These are phyloP conservation scores for Coemansia sp. DNA, from an alignment of 192 early-diverging fungal genomes.

Conservation along the genomic window DNA sequence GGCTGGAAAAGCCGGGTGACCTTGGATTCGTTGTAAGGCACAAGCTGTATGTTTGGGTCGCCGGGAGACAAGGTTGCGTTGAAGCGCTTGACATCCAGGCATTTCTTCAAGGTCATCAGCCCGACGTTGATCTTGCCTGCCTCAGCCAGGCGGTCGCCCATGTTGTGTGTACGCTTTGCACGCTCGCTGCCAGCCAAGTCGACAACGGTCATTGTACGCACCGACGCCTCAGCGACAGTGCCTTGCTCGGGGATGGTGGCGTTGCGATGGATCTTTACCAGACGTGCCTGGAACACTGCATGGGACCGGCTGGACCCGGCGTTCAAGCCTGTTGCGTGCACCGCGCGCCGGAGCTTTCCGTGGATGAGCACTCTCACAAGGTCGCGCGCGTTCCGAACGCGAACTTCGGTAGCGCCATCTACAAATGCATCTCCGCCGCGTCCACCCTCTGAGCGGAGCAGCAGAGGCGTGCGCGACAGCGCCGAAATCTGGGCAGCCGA, in stretches of 20 bases:
- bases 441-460: slow-evolving; percentile 37
- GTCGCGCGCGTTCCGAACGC: slow-evolving; percentile 55
- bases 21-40: slow-evolving; percentile 66
- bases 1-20: slow-evolving; percentile 66
- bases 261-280: slow-evolving; percentile 56
- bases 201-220: slow-evolving; percentile 56
- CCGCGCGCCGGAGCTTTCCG: slow-evolving; percentile 57
- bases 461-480: slow-evolving; percentile 18
- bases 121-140: slow-evolving; percentile 67
- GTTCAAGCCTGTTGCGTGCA: slow-evolving; percentile 58
- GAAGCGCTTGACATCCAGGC: slow-evolving; percentile 58
- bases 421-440: slow-evolving; percentile 55
- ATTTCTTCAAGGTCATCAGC: slow-evolving; percentile 68
- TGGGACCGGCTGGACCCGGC: slow-evolving; percentile 59
- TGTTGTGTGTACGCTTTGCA: slow-evolving; percentile 50
- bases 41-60: slow-evolving; percentile 25
- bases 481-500: slow-evolving; percentile 24
- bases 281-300: slow-evolving; percentile 62
- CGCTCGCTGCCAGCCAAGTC: slow-evolving; percentile 73
- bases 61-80: slow-evolving; percentile 37
- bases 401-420: slow-evolving; percentile 59
- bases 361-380: slow-evolving; percentile 55
- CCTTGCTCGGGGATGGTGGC: slow-evolving; percentile 17
- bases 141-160: slow-evolving; percentile 59
- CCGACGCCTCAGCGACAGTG: slow-evolving; percentile 16